Evolutionary conservation across 306 rosid genomes (phyloP), one percentile per base, ranked within the genome.

Genomic region (Notholithocarpus densiflorus): DNA sequence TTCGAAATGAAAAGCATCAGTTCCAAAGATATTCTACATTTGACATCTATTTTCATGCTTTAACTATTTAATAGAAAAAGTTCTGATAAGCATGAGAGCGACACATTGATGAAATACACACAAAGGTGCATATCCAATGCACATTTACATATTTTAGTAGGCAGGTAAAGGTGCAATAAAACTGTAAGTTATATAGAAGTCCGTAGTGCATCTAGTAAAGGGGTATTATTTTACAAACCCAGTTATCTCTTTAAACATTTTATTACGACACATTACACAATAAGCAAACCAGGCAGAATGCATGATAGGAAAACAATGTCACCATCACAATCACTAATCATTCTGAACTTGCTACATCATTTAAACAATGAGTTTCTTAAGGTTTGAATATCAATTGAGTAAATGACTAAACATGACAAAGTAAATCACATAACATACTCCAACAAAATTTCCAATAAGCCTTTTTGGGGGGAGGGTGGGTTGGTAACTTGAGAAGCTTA

Each of bases 401-500:
- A 66, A n/a, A 32, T 66, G 40, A 66, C 51, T 66, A 45, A 66
- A 66, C 45, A 32, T 18, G 71, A 66, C 71, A 66, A 23, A 21
- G 23, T 27, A 31, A 24, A 13, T 17, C 19, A 17, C 20, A 8
- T 20, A 23, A 76, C 10, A 14, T 65, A 29, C n/a, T 52, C 61
- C 17, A 32, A 76, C 27, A 32, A 53, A 48, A 48, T 48, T 48
- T 13, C 53, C 53, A 48, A 9, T 45, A 45, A 48, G 53, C 53
- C 53, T 48, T 48, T 12, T 48, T 12, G 13, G 3, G 53, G 26
- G 21, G 61, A 70, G 60, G 9, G n/a, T 14, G 37, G n/a, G 5
- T 26, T 34, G 21, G 72, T 31, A 32, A 73, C 75, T 71, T 86
- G 62, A 77, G 84, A 79, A 86, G 72, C 92, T 65, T 94, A 94